These are phyloP conservation scores for Asterochloris erici DNA, from an alignment of 139 green algal genomes.

Conservation along the genomic window DNA sequence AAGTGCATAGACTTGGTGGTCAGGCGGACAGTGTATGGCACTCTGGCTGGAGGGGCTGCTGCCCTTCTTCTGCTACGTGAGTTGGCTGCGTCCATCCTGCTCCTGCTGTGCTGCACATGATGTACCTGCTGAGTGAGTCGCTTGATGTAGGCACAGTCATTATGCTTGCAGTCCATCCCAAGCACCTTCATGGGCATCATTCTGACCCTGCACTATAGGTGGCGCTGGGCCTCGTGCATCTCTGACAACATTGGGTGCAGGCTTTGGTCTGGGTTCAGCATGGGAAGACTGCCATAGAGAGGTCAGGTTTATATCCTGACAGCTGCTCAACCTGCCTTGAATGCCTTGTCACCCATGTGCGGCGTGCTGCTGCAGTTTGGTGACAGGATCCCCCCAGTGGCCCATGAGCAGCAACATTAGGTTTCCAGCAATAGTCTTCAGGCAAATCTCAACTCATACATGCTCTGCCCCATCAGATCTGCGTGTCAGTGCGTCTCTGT, in stretches of 20 bases:
- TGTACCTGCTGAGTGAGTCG: neutral
- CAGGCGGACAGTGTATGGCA: conserved; percentile 15
- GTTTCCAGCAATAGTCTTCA: no score
- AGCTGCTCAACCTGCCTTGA: no score
- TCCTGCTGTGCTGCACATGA: neutral
- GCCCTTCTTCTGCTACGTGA: conserved; percentile 19
- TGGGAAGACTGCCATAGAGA: conserved; percentile 20
- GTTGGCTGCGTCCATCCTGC: neutral
- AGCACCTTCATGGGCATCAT: neutral
- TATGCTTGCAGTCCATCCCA: neutral
- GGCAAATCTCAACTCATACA: no score
- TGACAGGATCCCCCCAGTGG: no score
- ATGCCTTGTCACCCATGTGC: no score
- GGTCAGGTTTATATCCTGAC: neutral
- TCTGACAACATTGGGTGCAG: conserved; percentile 10
- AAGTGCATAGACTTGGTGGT: conserved; percentile 17
- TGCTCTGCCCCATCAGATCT: no score
- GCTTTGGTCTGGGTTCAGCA: conserved; percentile 23
- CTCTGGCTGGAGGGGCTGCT: conserved; percentile 12
- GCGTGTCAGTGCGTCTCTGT: no score
- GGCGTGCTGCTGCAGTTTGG: no score
- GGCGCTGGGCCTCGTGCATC: conserved; percentile 8
- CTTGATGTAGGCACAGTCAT: neutral
- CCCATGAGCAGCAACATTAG: no score
- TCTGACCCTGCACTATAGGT: neutral